Base-by-base conservation (phyloP, 495 filamentous ascomycete species). In the Aspergillus funiculosus region DNA sequence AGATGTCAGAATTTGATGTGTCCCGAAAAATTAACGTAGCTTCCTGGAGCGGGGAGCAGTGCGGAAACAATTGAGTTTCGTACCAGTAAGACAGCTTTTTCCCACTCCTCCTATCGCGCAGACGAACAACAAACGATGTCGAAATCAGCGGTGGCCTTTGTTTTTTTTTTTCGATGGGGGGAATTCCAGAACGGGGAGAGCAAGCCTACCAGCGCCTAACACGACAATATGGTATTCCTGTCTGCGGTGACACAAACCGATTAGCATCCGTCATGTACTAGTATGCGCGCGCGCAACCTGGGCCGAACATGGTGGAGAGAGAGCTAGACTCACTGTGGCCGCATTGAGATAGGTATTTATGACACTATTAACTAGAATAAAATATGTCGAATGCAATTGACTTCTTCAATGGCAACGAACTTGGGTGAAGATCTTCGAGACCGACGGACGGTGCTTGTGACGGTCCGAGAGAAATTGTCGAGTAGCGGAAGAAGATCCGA, bases 21-120 rank as follows among this genome's bases (percentile, higher is more conserved):
- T 9, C 9, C 17, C 19, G 34, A 6, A 10, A 7, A 17, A 25
- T 7, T 25, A 13, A 4, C 1, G 20, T 19, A n/a, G 13, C n/a
- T 2, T 17, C 11, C 13, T 15, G 34, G 22, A 10, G 17, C 25
- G 27, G 14, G 37, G 10, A n/a, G 18, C 10, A 43, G 39, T 7
- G 43, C 14, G 11, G 22, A 32, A 21, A 9, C 11, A 32, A 18
- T 15, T 29, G 20, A 26, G 13, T 22, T 45, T 13, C 76, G 53
- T 78, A 97, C 91, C 91, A 69, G 92, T 97, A 54, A 97, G 76
- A 75, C 92, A 97, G 62, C 89, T 95, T 71, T 98, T 98, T 46
- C 92, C 92, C 52, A 98, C 92, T 58, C 92, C 92, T 66, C 92
- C 90, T 94, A 56, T 52, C 62, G 50, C 36, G 26, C 34, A 51